Evolutionary conservation across 306 rosid species (phyloP), one percentile per base, ranked within the genome.

Genomic region (Dalbergia oliveri): DNA sequence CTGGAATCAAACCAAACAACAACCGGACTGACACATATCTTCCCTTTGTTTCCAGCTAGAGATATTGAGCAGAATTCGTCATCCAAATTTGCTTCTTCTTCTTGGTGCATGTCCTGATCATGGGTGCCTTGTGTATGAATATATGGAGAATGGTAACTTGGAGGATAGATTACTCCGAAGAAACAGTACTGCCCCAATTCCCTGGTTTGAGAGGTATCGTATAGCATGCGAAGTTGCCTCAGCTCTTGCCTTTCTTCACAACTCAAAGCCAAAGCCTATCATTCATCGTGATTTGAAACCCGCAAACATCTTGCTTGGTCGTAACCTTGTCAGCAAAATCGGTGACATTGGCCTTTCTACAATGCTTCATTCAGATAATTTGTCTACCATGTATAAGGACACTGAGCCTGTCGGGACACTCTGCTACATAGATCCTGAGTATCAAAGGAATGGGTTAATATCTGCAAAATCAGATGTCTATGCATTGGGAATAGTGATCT

Each of bases 141-240:
- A 88, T 80, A 90, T 96, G 99, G 98, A 91, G 77, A 91, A 91
- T 41, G 99, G 99, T 45, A 96, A 90, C 90, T 75, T 96, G 88
- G 99, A 93, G 77, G 98, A 96, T 63, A 86, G 91, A 68, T 87
- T 96, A 81, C 73, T 84, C 80, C 82, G 80, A 49, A 90, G 84
- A 84, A 81, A 88, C 72, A 54, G 79, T 47, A 89, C 93, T 6
- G 75, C 78, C 49, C 88, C 99, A 13, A 91, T 96, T 57, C 93
- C 94, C 34, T 96, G 99, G 99, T 93, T 86, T 81, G 98, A 91
- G 51, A 83, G 99, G 89, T 93, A 66, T 82, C 88, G 97, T 79
- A 89, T 96, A 80, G 98, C 99, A 69, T 93, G 96, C 96, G 99
- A 96, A 90, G 87, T 96, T 53, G 99, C 98, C 9, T 91, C 99